These are phyloP conservation scores for Graphiopsis chlorocephala DNA, from an alignment of 2,329 filamentous ascomycete species.

Conservation along the genomic window DNA sequence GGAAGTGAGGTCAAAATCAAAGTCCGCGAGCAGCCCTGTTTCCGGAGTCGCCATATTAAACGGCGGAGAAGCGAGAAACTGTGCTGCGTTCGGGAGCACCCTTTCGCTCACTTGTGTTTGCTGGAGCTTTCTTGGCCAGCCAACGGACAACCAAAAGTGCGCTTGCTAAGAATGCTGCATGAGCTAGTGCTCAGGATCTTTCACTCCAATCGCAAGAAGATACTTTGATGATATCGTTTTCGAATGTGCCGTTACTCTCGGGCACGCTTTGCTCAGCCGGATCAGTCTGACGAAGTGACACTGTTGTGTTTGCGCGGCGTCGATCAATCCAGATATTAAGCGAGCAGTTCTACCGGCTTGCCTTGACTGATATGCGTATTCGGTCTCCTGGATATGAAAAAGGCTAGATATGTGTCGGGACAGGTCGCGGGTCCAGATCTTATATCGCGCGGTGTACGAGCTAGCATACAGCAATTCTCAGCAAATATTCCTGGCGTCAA, in stretches of 20 bases:
- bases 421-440: not conserved
- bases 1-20: constrained; percentile 15
- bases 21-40: constrained; percentile 6
- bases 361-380: not conserved
- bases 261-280: not conserved
- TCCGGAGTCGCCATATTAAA: constrained; percentile 10
- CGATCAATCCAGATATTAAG: not conserved
- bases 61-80: not conserved
- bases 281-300: not conserved
- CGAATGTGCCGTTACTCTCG: not conserved
- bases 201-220: not conserved
- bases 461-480: not conserved
- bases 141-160: not conserved
- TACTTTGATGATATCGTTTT: not conserved
- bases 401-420: not conserved
- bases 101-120: not conserved
- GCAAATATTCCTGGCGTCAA: not conserved
- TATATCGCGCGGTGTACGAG: not conserved
- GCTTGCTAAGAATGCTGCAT: not conserved
- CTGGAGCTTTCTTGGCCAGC: not conserved
- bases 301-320: not conserved
- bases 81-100: not conserved
- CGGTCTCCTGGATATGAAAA: not conserved
- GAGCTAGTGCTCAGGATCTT: not conserved
- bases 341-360: no score